Evolutionary conservation across 2,329 filamentous ascomycete species (phyloP).

Genomic region (Trichoderma koningii): DNA sequence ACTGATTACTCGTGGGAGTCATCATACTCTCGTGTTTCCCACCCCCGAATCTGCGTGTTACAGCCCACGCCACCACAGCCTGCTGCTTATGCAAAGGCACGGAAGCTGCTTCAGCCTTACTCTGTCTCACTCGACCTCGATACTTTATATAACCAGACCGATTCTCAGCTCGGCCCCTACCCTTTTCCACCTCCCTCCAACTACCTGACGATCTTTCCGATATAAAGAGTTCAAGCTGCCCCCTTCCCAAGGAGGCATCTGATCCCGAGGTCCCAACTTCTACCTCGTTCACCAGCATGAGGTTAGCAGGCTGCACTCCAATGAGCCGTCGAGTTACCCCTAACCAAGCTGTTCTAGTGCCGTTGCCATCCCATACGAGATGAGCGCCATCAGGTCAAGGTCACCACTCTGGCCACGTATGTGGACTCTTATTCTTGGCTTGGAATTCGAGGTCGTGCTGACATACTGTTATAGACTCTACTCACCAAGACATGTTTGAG

Average conservation of each 20-base stretch:
- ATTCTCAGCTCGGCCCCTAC: conserved; percentile 13
- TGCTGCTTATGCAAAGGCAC: conserved; percentile 26
- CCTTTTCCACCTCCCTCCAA: neutral
- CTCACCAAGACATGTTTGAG: conserved; percentile 40
- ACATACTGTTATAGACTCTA: neutral
- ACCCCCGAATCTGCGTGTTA: conserved; percentile 23
- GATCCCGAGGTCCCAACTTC: neutral
- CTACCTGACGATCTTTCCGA: neutral
- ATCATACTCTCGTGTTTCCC: conserved; percentile 19
- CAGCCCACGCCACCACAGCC: conserved; percentile 23
- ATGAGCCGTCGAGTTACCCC: neutral
- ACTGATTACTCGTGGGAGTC: conserved; percentile 3
- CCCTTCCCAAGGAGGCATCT: neutral
- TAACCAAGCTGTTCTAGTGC: conserved; percentile 40
- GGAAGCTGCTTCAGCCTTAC: conserved; percentile 25
- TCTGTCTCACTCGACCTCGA: conserved; percentile 19
- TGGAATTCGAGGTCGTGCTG: conserved; percentile 22
- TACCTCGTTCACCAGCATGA: conserved; percentile 21
- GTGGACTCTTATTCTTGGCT: neutral
- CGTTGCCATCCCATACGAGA: conserved; percentile 55
- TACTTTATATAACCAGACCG: conserved; percentile 16
- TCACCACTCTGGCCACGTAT: conserved; percentile 56
- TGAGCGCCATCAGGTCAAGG: conserved; percentile 54
- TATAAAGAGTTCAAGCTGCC: neutral
- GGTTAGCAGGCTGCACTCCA: conserved; percentile 1